Base-by-base conservation (phyloP, 768 basidiomycete genomes). In the Suillus luteus region DNA sequence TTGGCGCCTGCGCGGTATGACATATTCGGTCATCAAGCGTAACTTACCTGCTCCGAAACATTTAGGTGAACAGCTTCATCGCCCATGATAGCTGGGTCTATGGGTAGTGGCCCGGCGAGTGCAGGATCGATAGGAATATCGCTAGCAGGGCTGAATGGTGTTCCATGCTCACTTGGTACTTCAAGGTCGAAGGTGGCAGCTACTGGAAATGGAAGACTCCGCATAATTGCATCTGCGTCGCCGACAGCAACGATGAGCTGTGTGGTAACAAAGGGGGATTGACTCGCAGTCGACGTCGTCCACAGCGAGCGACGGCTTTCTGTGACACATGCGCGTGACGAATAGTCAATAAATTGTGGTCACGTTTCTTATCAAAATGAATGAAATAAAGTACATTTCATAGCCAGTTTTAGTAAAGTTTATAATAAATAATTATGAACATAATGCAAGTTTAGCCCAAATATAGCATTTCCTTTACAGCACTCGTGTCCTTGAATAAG, bases 81-180 rank as follows among this genome's bases (percentile, higher is more conserved):
- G 31, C 67, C 66, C 66, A 83, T 75, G 60, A 86, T 76, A 63
- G 79, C 78, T 33, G 85, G 85, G 79, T 86, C 86, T 67, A 87
- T 83, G 66, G 79, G 71, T 24, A 80, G 75, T 40, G 43, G 41
- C 19, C 73, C 82, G 55, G 77, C 83, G 67, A 92, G 85, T 48
- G 85, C 87, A 70, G 91, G 91, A 85, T 93, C 91, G 81, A 92
- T 92, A 68, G 90, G 89, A 75, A 92, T 89, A 77, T 85, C 83
- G 79, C 86, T 82, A 73, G 75, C 76, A 77, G 79, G 81, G 79
- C 80, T 82, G 73, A 78, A 78, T 66, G 87, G 85, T 15, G 86
- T 86, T 68, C 82, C 83, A 69, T 82, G 79, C 66, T 89, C 87
- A 75, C 85, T 81, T 37, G 86, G 83, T 41, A 78, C 71, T 74